Evolutionary conservation across 495 filamentous ascomycete species (phyloP), one percentile per base, ranked within the genome.

Genomic region (Xylaria intraflava): DNA sequence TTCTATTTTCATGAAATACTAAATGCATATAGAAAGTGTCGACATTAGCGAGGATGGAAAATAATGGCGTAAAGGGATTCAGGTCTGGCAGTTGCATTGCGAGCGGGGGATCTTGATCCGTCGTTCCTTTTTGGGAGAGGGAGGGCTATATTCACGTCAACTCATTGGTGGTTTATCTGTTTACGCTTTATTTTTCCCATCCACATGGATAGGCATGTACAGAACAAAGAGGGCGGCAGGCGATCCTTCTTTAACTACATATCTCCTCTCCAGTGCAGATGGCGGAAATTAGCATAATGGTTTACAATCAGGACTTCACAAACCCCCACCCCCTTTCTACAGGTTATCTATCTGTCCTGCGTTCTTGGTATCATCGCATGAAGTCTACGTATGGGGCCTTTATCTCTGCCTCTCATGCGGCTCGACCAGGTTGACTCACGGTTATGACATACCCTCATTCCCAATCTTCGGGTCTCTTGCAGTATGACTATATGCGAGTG

Each of bases 21-120:
- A 53, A 53, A 45, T 53, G 50, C 43, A 54, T 54, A 41, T 40
- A 54, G 36, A 54, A 35, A 41, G 43, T 24, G 44, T 46, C 42
- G 35, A 47, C 38, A 20, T n/a, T 47, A 38, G 16, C 33, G 46
- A 40, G 11, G 42, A 41, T 41, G 42, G 8, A 20, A 17, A 19
- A 23, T 22, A 47, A 8, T 53, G 51, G 41, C 43, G 51, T 42
- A 53, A 46, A 38, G 36, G 20, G 43, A 23, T 27, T 12, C 20
- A 3, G 50, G 38, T 44, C 27, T 10, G 26, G 41, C n/a, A 22
- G 51, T 24, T 40, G 30, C 43, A 53, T 53, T 22, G 27, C 26
- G 31, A 42, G 16, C 17, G 42, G 51, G 35, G 51, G 27, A 46
- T 51, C n/a, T 20, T 22, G 17, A 24, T 36, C 48, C 36, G 33